Evolutionary conservation across 768 basidiomycete species (phyloP).

Genomic region (Fomitopsis serialis): DNA sequence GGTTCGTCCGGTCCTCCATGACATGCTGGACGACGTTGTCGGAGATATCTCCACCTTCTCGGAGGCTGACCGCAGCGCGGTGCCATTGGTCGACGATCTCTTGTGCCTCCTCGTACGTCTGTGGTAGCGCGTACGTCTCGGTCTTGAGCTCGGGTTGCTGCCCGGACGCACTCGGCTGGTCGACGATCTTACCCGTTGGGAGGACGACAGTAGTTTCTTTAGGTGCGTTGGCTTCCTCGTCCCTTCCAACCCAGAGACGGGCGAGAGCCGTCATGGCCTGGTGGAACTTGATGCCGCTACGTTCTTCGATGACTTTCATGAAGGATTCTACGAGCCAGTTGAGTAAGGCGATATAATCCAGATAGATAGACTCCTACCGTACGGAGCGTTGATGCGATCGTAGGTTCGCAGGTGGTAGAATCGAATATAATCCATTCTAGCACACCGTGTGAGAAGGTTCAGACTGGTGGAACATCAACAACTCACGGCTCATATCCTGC

Average conservation of each 20-base stretch:
- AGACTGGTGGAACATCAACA: constrained; percentile 21
- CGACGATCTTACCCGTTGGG: constrained; percentile 43
- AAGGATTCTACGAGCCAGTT: neutral
- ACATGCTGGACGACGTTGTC: constrained; percentile 83
- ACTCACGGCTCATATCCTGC: constrained; percentile 81
- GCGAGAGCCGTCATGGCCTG: constrained; percentile 85
- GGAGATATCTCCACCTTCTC: constrained; percentile 58
- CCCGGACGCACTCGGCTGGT: constrained; percentile 28
- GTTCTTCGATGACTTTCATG: constrained; percentile 52
- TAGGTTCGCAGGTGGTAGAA: constrained; percentile 93
- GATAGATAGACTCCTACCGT: constrained; percentile 34
- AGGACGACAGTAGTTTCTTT: constrained; percentile 49
- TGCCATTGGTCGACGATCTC: constrained; percentile 68
- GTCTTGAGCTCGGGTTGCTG: constrained; percentile 45
- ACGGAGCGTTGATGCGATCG: constrained; percentile 82
- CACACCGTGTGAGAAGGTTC: neutral
- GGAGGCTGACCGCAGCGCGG: constrained; percentile 46
- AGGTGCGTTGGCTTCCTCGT: constrained; percentile 14
- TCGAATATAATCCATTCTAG: constrained; percentile 75
- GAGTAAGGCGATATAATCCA: neutral
- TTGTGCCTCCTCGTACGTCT: constrained; percentile 64
- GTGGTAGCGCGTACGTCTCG: constrained; percentile 64
- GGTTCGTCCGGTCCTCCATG: constrained; percentile 50
- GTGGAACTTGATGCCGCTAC: constrained; percentile 75
- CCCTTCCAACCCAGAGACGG: constrained; percentile 61